Evolutionary conservation across 352 stramenopile species (phyloP).

Genomic region (Globisporangium irregulare): DNA sequence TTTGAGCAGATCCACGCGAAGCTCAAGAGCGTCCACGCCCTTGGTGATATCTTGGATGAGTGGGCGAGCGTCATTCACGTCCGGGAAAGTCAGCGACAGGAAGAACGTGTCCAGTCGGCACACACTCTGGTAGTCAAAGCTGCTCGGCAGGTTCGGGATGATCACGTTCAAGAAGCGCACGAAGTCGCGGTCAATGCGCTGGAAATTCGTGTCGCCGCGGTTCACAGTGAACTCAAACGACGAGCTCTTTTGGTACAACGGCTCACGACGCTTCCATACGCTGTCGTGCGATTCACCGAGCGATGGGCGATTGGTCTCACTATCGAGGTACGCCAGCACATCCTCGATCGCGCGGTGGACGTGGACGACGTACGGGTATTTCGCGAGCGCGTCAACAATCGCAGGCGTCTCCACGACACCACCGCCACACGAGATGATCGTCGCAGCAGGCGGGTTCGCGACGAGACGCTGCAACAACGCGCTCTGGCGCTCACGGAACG

Average conservation of each 20-base stretch:
- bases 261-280: conserved; percentile 54
- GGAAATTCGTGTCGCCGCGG: conserved; percentile 47
- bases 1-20: conserved; percentile 93
- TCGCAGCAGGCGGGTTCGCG: conserved; percentile 47
- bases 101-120: conserved; percentile 70
- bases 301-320: conserved; percentile 48
- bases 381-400: conserved; percentile 55
- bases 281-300: conserved; percentile 55
- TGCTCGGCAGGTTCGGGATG: conserved; percentile 37
- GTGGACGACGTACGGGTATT: conserved; percentile 71
- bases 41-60: conserved; percentile 50
- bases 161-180: conserved; percentile 61
- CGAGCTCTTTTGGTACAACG: conserved; percentile 51
- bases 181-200: conserved; percentile 70
- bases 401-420: conserved; percentile 76
- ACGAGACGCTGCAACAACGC: conserved; percentile 60
- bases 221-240: conserved; percentile 67
- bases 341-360: conserved; percentile 69
- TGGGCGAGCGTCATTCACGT: conserved; percentile 43
- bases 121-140: conserved; percentile 51
- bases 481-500: conserved; percentile 69
- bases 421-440: conserved; percentile 82
- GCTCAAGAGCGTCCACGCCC: conserved; percentile 95
- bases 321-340: conserved; percentile 60
- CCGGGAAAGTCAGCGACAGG: conserved; percentile 70